Evolutionary conservation across 768 basidiomycete genomes (phyloP), one percentile per base, ranked within the genome.

Genomic region (Tylopilus subfusipes): DNA sequence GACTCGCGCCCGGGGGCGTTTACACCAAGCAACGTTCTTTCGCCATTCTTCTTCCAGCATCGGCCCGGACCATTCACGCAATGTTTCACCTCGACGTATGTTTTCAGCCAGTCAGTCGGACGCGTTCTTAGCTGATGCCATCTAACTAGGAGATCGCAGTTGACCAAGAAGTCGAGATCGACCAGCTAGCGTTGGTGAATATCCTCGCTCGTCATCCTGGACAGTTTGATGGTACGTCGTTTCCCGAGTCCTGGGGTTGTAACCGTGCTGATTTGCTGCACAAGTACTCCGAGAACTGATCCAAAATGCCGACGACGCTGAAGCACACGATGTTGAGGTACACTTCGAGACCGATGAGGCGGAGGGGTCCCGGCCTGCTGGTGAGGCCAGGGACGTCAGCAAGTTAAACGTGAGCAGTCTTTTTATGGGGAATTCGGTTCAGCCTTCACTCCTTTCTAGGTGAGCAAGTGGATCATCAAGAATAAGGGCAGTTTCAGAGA

Each of bases 271-370:
- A 53, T 21, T 14, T 14, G 13, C 14, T 11, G 2, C 12, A 12
- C 25, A 38, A 36, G 78, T 82, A 33, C 76, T 78, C 52, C 67
- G 82, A 48, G 82, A 36, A 36, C 34, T 36, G 34, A 36, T 36
- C 34, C 34, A 36, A 36, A 36, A 36, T 18, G 34, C 34, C 16
- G 80, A 82, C 56, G 80, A 82, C 67, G 80, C 74, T 0, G 71
- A 66, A 4, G 68, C 75, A 2, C 66, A 50, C 19, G 55, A 44
- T 0, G 67, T 76, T 10, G 65, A 76, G 54, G 61, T 78, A 5
- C 68, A 69, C 34, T 77, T 77, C 52, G 61, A 68, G 42, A 74
- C 72, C 1, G 39, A 19, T 8, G 36, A 14, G 33, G 39, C 6
- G 13, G 33, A 16, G 25, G 3, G 7, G 25, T 27, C 25, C 25